Evolutionary conservation across 257 asterid species (phyloP), one percentile per base, ranked within the genome.

Genomic region (Solanum megistacrolobum): DNA sequence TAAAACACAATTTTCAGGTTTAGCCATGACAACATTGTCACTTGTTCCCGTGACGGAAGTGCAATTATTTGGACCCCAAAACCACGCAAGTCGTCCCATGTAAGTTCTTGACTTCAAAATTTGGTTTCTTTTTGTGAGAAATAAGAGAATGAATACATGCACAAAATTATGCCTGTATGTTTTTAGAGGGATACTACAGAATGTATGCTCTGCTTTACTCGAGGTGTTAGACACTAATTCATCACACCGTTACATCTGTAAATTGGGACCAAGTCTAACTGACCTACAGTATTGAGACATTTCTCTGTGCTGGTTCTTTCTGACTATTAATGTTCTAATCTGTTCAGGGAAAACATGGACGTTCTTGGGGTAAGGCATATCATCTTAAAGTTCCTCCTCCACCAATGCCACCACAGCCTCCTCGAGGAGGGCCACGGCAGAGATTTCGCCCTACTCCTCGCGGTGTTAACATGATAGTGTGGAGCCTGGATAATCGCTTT

Each of bases 321-420:
- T 62, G 31, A 78, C 46, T 21, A 43, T 23, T 85, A 69, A 90
- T 55, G 20, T 72, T 38, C 87, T 36, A 25, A 58, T 88, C 29
- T 43, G 87, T 91, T 48, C 88, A 94, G 98, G 97, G 92, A 87
- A 95, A 92, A 90, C 92, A 75, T 89, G 98, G 98, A 85, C 97
- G 99, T 60, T 82, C 86, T 82, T 96, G 99, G 99, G 89, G 89
- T 86, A 92, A 93, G 91, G 97, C 99, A 71, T 96, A 96, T 90
- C 99, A 96, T 92, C 98, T 96, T 89, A 96, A 96, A 93, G 99
- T 96, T 90, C 99, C 99, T 91, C 99, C 98, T 23, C 99, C 99
- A 85, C 99, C 98, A 43, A 91, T 93, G 95, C 98, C 95, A 74
- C 97, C 98, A 27, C 98, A 89, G 87, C 98, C 99, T 66, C 94